Conservation (phyloP, 768 basidiomycete species). For the Mrakia hoshinonis region DNA sequence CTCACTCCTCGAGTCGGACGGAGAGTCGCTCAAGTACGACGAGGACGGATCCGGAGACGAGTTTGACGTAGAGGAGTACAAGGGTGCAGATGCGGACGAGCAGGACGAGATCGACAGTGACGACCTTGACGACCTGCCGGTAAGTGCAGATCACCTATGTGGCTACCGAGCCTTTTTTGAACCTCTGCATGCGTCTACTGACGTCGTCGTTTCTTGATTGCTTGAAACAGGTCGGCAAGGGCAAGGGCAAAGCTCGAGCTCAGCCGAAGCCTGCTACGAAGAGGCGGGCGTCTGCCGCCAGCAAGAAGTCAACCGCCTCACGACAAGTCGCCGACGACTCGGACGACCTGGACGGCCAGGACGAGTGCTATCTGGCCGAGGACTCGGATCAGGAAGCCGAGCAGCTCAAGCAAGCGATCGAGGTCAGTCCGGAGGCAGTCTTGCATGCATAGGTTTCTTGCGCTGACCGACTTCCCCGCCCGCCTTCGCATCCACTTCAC, state of each 20-base stretch:
- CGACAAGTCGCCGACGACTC: background rate
- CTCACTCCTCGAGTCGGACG: constrained; percentile 7
- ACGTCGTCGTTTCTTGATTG: too few species aligned
- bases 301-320: background rate
- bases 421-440: background rate
- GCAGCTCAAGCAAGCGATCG: background rate
- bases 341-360: background rate
- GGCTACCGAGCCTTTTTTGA: too few species aligned
- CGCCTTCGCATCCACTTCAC: background rate
- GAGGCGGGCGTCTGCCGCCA: background rate
- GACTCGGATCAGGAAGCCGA: constrained; percentile 8
- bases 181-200: too few species aligned
- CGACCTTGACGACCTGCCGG: background rate
- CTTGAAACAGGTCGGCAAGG: background rate
- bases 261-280: background rate
- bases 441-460: background rate
- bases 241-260: background rate
- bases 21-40: background rate
- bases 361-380: constrained; percentile 4
- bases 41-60: background rate
- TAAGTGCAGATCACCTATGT: too few species aligned
- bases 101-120: background rate
- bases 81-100: background rate
- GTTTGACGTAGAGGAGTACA: background rate
- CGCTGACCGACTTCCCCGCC: background rate